These are phyloP conservation scores for Rhynchospora breviuscula DNA, from an alignment of 176 grass and related monocot species.

Conservation along the genomic window DNA sequence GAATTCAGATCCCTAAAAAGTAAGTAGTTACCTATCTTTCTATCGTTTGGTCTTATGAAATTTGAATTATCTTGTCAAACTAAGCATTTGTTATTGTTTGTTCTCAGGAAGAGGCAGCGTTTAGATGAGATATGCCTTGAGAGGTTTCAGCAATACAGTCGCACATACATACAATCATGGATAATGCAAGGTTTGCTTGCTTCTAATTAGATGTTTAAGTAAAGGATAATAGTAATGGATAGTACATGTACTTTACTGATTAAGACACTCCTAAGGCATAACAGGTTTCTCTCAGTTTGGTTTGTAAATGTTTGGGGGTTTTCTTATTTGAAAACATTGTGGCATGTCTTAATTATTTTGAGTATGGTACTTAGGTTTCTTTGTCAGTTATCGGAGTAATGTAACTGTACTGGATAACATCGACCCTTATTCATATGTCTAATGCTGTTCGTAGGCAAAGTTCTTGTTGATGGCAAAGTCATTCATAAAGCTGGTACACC, in stretches of 20 bases:
- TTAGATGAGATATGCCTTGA: conserved; percentile 90
- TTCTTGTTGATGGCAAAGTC: conserved; percentile 84
- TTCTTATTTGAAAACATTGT: conserved; percentile 5
- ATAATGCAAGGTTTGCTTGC: conserved; percentile 74
- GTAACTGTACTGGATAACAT: neutral
- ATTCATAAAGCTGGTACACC: conserved; percentile 86
- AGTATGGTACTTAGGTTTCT: neutral
- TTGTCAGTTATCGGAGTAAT: neutral
- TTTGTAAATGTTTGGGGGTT: conserved; percentile 19
- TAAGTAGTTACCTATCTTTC: conserved; percentile 22
- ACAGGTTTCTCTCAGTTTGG: neutral
- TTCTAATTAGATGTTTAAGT: neutral
- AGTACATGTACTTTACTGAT: neutral
- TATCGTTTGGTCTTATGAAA: neutral
- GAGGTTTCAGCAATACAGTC: conserved; percentile 80
- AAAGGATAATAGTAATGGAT: neutral
- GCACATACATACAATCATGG: conserved; percentile 88
- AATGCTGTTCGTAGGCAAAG: conserved; percentile 58
- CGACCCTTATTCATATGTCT: conserved; percentile 2
- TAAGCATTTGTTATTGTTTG: neutral
- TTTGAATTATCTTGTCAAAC: neutral
- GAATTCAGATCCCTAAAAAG: conserved; percentile 64
- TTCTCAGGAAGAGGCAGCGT: conserved; percentile 47
- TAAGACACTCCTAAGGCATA: neutral
- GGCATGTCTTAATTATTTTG: conserved; percentile 3